Conservation (phyloP, 2,329 filamentous ascomycete species). For the Hymenoscyphus occultus region DNA sequence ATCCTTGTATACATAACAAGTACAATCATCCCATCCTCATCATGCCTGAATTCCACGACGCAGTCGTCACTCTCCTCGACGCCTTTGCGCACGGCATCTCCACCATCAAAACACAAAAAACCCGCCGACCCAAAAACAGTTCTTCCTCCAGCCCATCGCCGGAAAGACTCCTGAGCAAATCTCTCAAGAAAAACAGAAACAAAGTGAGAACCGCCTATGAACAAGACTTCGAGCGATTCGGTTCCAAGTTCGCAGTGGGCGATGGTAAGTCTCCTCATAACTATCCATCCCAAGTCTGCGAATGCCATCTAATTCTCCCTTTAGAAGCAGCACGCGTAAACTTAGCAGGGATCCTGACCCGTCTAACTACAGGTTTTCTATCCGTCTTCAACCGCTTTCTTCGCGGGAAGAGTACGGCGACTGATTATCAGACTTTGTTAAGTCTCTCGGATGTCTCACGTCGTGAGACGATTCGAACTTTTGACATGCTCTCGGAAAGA, state of each 20-base stretch:
- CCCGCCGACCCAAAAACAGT: slow-evolving; percentile 25
- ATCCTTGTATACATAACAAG: background rate
- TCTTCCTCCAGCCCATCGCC: slow-evolving; percentile 37
- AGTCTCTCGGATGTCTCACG: slow-evolving; percentile 48
- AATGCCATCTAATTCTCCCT: background rate
- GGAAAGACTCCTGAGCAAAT: slow-evolving; percentile 41
- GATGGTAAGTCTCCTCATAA: slow-evolving; percentile 41
- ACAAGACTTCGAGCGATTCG: slow-evolving; percentile 41
- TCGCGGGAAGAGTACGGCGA: slow-evolving; percentile 34
- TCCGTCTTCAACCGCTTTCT: slow-evolving; percentile 40
- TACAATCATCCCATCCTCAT: slow-evolving; percentile 6
- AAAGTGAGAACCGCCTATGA: slow-evolving; percentile 45
- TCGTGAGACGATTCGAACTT: slow-evolving; percentile 47
- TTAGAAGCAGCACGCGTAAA: slow-evolving; percentile 32
- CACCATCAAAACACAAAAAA: slow-evolving; percentile 41
- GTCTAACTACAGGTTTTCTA: slow-evolving; percentile 43
- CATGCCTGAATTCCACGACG: slow-evolving; percentile 44
- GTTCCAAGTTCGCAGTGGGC: slow-evolving; percentile 44
- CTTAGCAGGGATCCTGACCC: slow-evolving; percentile 41
- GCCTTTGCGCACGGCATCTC: slow-evolving; percentile 41
- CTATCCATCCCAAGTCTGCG: slow-evolving; percentile 16
- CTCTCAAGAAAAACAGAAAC: slow-evolving; percentile 28
- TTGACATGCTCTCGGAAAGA: slow-evolving; percentile 45
- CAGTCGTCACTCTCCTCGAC: slow-evolving; percentile 45
- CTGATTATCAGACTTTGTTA: slow-evolving; percentile 48